A percentile compares a stretch with the other conserved stretches of the same genome.
Conservation (phyloP, 2,329 filamentous ascomycete genomes). For the Fusarium newnesense region DNA sequence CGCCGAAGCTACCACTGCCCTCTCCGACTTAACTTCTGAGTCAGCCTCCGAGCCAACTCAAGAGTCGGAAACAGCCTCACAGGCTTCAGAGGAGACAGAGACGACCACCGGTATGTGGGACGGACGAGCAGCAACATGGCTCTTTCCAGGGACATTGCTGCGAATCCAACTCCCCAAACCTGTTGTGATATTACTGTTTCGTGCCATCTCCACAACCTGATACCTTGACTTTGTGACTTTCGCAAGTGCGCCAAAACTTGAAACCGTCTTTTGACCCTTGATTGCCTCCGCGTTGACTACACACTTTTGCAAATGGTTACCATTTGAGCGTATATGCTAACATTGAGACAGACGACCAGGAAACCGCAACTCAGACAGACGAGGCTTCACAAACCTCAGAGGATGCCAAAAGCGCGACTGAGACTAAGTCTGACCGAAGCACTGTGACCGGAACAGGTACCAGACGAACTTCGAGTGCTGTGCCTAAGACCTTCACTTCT, state of each 20-base stretch:
- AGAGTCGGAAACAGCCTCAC: slow-evolving; percentile 26
- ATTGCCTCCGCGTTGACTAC: slow-evolving; percentile 21
- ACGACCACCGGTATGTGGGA: slow-evolving; percentile 48
- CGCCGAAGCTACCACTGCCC: slow-evolving; percentile 7
- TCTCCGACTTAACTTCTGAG: slow-evolving; percentile 17
- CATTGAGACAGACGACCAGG: slow-evolving; percentile 15
- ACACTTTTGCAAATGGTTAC: background rate
- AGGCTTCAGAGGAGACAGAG: slow-evolving; percentile 26
- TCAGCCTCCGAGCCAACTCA: slow-evolving; percentile 16
- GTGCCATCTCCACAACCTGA: slow-evolving; percentile 11
- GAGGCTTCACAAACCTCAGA: slow-evolving; percentile 34
- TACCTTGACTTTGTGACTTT: slow-evolving; percentile 2
- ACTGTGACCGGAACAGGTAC: slow-evolving; percentile 50
- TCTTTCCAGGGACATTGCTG: slow-evolving; percentile 19
- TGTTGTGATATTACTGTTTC: slow-evolving; percentile 30
- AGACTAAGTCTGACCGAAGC: slow-evolving; percentile 37
- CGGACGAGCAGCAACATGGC: slow-evolving; percentile 18
- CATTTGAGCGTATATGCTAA: slow-evolving; percentile 13
- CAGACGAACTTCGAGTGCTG: slow-evolving; percentile 49
- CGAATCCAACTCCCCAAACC: slow-evolving; percentile 29
- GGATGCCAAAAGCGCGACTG: slow-evolving; percentile 29
- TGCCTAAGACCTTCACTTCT: slow-evolving; percentile 57
- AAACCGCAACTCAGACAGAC: slow-evolving; percentile 21
- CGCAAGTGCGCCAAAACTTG: slow-evolving; percentile 40
- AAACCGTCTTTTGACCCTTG: background rate